Percentiles rank a stretch among this genome's conserved stretches.
Conservation (phyloP, 371 early-diverging fungal genomes). For the Batkoa obscura region DNA sequence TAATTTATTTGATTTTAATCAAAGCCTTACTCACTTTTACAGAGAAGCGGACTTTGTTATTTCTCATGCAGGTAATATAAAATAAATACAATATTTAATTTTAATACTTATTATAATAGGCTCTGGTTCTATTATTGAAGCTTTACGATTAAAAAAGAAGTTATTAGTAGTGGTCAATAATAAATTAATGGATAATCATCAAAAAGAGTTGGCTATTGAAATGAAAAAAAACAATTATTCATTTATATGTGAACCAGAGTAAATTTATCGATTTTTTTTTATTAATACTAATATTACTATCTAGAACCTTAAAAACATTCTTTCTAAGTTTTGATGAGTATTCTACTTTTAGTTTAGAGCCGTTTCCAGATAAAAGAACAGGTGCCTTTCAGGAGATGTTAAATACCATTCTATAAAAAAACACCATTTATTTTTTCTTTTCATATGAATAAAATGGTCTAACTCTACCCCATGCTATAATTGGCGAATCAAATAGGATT, state of each 20-base stretch:
- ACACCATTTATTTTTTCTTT: no score
- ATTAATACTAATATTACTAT: no score
- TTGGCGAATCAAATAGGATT: no score
- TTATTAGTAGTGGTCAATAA: background rate
- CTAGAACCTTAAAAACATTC: no score
- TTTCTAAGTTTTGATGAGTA: no score
- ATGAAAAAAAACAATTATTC: background rate
- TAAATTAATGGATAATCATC: background rate
- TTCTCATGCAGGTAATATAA: background rate
- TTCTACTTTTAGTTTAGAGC: no score
- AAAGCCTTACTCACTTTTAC: background rate
- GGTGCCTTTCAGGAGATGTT: no score
- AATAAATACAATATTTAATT: background rate
- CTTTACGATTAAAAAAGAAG: background rate
- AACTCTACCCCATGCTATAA: no score
- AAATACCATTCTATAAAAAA: no score
- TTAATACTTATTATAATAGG: background rate
- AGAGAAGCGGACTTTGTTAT: background rate
- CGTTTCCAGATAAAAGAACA: no score
- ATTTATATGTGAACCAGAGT: background rate
- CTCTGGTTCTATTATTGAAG: background rate
- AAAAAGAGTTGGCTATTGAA: background rate
- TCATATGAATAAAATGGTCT: no score
- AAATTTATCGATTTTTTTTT: no score
- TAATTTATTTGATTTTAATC: background rate